Evolutionary conservation across 2,329 filamentous ascomycete species (phyloP).

Genomic region (Colletotrichum euphorbiae): DNA sequence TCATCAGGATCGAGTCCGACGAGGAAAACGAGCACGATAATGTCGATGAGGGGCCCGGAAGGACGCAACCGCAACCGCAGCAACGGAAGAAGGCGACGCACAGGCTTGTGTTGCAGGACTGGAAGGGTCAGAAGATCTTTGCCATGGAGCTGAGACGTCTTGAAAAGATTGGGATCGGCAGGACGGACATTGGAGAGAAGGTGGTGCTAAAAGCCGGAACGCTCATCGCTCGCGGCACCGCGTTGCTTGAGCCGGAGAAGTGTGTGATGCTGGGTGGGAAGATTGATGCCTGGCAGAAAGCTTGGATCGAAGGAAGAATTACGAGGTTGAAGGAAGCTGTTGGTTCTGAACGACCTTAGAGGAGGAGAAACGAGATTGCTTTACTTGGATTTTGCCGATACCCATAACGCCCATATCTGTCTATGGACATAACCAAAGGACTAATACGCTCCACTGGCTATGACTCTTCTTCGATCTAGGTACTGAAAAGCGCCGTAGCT

Average conservation of each 20-base stretch:
- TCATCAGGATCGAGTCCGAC: slow-evolving; percentile 74
- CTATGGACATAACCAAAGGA: background rate
- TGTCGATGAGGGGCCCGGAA: slow-evolving; percentile 44
- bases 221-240: slow-evolving; percentile 77
- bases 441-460: too few species aligned
- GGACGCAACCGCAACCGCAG: background rate
- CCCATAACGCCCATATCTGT: background rate
- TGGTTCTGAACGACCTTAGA: slow-evolving; percentile 47
- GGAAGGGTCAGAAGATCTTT: slow-evolving; percentile 74
- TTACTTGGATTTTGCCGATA: slow-evolving; percentile 33
- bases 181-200: slow-evolving; percentile 83
- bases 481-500: too few species aligned
- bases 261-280: slow-evolving; percentile 87
- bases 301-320: slow-evolving; percentile 80
- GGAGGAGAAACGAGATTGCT: background rate
- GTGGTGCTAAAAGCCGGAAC: slow-evolving; percentile 75
- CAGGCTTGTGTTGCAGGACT: slow-evolving; percentile 86
- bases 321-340: slow-evolving; percentile 73
- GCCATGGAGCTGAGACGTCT: slow-evolving; percentile 79
- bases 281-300: slow-evolving; percentile 82
- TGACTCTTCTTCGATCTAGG: too few species aligned
- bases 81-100: slow-evolving; percentile 71
- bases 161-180: slow-evolving; percentile 72
- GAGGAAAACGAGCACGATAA: slow-evolving; percentile 62
- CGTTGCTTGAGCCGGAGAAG: slow-evolving; percentile 79